phyloP scores from a whole-genome alignment of 768 basidiomycete species.

The Postia placenta region DNA sequence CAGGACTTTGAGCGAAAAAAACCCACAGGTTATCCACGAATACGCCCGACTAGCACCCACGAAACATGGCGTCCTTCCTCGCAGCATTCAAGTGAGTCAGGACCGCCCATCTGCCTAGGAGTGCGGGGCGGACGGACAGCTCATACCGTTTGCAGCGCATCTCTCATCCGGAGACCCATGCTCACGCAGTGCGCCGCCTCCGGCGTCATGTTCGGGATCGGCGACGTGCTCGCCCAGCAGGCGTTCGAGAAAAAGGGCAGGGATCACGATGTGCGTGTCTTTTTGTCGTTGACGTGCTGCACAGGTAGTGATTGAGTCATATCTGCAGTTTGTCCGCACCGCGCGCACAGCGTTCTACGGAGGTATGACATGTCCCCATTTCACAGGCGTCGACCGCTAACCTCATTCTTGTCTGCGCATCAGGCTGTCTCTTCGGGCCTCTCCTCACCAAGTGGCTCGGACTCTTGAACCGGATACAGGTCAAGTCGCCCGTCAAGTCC shows the following conservation, averaged over 20 bases:
- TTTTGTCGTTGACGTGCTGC: background rate
- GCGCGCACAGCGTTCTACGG: constrained; percentile 68
- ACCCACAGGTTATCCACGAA: too few relatives aligned
- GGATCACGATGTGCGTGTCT: constrained; percentile 64
- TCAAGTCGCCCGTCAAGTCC: constrained; percentile 51
- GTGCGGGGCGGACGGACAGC: constrained; percentile 16
- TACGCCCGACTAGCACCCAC: too few relatives aligned
- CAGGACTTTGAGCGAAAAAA: too few relatives aligned
- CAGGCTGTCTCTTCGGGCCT: constrained; percentile 74
- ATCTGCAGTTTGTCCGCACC: constrained; percentile 47
- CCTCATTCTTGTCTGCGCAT: background rate
- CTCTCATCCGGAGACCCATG: constrained; percentile 57
- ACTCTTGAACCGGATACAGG: constrained; percentile 64
- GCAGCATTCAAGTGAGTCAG: constrained; percentile 22
- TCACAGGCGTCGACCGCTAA: background rate
- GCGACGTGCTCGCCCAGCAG: constrained; percentile 85
- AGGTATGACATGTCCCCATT: constrained; percentile 32
- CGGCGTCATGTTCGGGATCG: constrained; percentile 62
- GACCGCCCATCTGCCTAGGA: background rate
- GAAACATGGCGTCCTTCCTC: constrained; percentile 17
- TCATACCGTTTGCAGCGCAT: constrained; percentile 33
- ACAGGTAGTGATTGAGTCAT: background rate
- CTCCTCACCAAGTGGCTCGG: constrained; percentile 79
- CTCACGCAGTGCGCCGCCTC: constrained; percentile 60
- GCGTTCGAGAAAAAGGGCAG: constrained; percentile 64